phyloP scores from a whole-genome alignment of 352 stramenopile genomes.

The Globisporangium parvum region DNA sequence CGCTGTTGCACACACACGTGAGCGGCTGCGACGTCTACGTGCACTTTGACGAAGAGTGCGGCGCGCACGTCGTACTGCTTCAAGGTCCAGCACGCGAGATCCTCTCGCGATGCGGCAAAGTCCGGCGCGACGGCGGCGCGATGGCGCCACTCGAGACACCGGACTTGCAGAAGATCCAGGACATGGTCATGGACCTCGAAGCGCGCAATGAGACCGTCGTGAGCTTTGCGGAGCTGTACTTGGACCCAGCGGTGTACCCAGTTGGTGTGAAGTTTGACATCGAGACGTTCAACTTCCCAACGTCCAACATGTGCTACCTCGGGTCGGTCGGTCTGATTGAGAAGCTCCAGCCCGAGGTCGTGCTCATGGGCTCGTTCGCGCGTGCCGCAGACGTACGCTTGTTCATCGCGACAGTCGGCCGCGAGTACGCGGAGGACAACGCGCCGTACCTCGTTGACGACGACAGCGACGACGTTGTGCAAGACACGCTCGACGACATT shows the following conservation, averaged over 20 bases:
- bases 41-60: conserved; percentile 47
- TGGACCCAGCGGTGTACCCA: conserved; percentile 34
- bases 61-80: conserved; percentile 39
- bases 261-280: conserved; percentile 52
- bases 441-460: conserved; percentile 9
- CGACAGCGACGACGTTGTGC: conserved; percentile 6
- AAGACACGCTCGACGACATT: conserved; percentile 17
- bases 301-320: conserved; percentile 49
- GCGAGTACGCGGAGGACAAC: conserved; percentile 14
- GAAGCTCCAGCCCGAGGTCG: conserved; percentile 45
- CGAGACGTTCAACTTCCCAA: conserved; percentile 45
- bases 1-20: conserved; percentile 33
- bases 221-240: conserved; percentile 44
- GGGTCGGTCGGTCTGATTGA: conserved; percentile 42
- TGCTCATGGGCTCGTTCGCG: conserved; percentile 40
- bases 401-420: conserved; percentile 19
- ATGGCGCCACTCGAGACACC: conserved; percentile 28
- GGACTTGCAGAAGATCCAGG: conserved; percentile 35
- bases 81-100: conserved; percentile 43
- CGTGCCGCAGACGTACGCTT: conserved; percentile 31
- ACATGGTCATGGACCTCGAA: conserved; percentile 42
- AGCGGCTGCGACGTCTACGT: conserved; percentile 51
- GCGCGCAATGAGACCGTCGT: conserved; percentile 37
- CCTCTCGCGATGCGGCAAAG: conserved; percentile 38
- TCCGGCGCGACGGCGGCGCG: conserved; percentile 17